phyloP scores from a whole-genome alignment of 129 eudicot species.

The Arctium minus region DNA sequence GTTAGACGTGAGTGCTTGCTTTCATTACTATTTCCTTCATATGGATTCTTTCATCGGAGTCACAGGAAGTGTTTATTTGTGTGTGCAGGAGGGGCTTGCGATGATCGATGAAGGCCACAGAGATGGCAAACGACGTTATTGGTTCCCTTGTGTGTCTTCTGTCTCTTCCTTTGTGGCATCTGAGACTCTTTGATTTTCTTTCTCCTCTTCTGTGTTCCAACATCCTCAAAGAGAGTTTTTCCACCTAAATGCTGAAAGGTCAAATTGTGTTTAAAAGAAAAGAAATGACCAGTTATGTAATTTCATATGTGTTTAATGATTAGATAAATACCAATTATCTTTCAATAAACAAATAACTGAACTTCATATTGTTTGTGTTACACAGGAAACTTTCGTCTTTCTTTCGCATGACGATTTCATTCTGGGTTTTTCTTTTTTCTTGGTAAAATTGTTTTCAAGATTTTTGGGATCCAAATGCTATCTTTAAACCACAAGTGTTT shows the following conservation, averaged over 20 bases:
- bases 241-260: not conserved
- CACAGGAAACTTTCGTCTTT: no score
- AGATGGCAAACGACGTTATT: conserved; percentile 77
- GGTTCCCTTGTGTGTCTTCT: conserved; percentile 97
- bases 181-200: conserved; percentile 38
- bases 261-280: not conserved
- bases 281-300: conserved; percentile 10
- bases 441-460: no score
- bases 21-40: not conserved
- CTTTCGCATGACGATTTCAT: no score
- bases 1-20: conserved; percentile 55
- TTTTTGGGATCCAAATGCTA: no score
- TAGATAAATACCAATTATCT: no score
- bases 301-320: conserved; percentile 9
- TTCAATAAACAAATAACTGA: no score
- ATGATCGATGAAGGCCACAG: conserved; percentile 93
- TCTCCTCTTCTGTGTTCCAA: not conserved
- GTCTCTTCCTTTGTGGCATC: conserved; percentile 69
- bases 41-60: not conserved
- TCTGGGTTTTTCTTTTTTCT: no score
- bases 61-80: not conserved
- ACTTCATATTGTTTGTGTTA: no score
- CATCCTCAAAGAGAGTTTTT: not conserved
- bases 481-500: no score
- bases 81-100: conserved; percentile 88